A percentile compares a stretch with the other conserved stretches of the same genome.
Conservation (phyloP, 2,329 filamentous ascomycete species). For the Basipetospora sp. region DNA sequence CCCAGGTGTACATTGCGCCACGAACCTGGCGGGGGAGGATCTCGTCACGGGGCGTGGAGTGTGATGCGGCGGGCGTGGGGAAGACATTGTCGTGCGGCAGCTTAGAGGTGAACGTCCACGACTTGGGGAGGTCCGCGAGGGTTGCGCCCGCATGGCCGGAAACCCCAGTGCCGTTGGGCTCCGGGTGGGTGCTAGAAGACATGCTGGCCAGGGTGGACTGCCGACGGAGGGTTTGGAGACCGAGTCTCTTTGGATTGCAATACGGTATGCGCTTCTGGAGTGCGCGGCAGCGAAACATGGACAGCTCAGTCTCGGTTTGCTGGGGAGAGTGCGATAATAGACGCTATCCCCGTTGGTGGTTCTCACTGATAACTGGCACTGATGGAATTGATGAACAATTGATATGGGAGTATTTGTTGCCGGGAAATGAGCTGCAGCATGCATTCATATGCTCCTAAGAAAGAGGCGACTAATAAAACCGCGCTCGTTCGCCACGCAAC, state of each 20-base stretch:
- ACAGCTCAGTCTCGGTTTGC: neutral
- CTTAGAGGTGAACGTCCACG: constrained; percentile 49
- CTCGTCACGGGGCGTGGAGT: constrained; percentile 61
- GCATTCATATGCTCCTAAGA: too few species aligned
- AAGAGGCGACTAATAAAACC: too few species aligned
- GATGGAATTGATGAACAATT: too few species aligned
- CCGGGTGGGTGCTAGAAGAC: neutral
- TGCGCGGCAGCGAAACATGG: neutral
- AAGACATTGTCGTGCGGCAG: constrained; percentile 66
- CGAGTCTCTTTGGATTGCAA: neutral
- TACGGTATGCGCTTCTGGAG: neutral
- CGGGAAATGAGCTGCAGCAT: too few species aligned
- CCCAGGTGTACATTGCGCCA: constrained; percentile 76
- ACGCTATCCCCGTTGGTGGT: too few species aligned
- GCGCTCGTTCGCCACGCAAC: too few species aligned
- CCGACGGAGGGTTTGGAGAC: neutral
- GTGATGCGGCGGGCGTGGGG: constrained; percentile 66
- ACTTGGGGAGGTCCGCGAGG: constrained; percentile 45
- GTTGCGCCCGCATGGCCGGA: constrained; percentile 10
- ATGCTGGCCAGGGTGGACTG: neutral
- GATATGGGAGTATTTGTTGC: too few species aligned
- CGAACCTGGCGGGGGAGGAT: constrained; percentile 73
- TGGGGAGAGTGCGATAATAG: neutral
- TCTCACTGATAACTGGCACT: too few species aligned
- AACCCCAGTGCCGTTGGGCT: neutral